Evolutionary conservation across 2,329 filamentous ascomycete species (phyloP).

Genomic region (Fusarium duplospermum): DNA sequence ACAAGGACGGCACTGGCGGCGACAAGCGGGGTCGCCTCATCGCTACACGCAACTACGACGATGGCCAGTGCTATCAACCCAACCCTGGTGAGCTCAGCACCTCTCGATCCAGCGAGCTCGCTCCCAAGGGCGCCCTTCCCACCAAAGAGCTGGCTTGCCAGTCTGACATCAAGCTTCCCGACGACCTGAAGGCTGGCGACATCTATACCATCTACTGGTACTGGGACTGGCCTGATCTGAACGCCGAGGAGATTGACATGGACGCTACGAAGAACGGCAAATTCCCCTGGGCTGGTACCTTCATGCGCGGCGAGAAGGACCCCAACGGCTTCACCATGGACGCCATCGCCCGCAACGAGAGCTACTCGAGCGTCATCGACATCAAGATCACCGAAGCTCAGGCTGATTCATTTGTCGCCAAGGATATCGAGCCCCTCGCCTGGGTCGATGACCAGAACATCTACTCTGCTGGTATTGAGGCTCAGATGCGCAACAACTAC

Average conservation of each 20-base stretch:
- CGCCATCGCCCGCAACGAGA: conserved; percentile 53
- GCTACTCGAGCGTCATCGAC: conserved; percentile 56
- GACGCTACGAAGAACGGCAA: conserved; percentile 53
- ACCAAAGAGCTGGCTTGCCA: conserved; percentile 81
- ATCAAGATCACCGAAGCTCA: conserved; percentile 51
- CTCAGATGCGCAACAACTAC: conserved; percentile 59
- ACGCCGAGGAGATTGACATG: conserved; percentile 54
- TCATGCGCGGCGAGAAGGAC: conserved; percentile 53
- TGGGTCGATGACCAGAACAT: conserved; percentile 55
- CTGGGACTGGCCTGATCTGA: conserved; percentile 87
- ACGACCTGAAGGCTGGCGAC: conserved; percentile 69
- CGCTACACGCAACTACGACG: conserved; percentile 84
- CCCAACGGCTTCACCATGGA: conserved; percentile 51
- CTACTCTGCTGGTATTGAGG: conserved; percentile 57
- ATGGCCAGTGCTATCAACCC: conserved; percentile 88
- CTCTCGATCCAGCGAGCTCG: conserved; percentile 67
- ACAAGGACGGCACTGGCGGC: conserved; percentile 80
- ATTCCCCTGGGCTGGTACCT: conserved; percentile 56
- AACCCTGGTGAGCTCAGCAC: conserved; percentile 70
- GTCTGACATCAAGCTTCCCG: conserved; percentile 80
- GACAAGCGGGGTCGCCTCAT: conserved; percentile 82
- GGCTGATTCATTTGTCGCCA: conserved; percentile 37
- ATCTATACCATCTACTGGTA: conserved; percentile 92
- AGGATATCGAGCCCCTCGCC: conserved; percentile 36
- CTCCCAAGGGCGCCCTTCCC: conserved; percentile 63